Percentiles rank a stretch among this genome's conserved stretches.
These are phyloP conservation scores for Setaria viridis DNA, from an alignment of 202 grass and related monocot species.

Conservation along the genomic window DNA sequence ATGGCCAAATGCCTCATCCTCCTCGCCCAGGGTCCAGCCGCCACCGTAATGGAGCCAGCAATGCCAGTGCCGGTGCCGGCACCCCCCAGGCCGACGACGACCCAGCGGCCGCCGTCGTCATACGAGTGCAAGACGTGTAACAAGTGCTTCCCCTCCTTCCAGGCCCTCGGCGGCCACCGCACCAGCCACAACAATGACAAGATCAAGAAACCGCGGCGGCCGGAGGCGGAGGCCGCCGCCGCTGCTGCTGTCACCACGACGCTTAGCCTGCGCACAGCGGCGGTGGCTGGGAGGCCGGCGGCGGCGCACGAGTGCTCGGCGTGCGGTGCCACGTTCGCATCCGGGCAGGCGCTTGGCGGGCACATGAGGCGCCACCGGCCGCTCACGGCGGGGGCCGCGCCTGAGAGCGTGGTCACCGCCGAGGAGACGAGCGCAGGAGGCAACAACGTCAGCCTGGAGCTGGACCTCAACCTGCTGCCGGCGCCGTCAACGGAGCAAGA, in stretches of 20 bases:
- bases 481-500: conserved; percentile 48
- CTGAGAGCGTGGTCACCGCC: conserved; percentile 19
- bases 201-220: neutral
- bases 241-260: conserved; percentile 24
- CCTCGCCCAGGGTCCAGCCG: conserved; percentile 48
- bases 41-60: too few relatives aligned
- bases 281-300: conserved; percentile 14
- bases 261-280: conserved; percentile 35
- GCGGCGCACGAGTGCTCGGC: conserved; percentile 79
- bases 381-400: conserved; percentile 9
- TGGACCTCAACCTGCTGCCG: conserved; percentile 82
- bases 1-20: conserved; percentile 86
- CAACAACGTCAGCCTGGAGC: conserved; percentile 45
- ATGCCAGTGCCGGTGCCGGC: conserved; percentile 8
- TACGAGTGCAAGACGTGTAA: conserved; percentile 79
- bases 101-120: neutral
- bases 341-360: conserved; percentile 83
- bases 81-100: neutral
- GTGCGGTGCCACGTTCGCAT: conserved; percentile 76
- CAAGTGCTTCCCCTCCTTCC: conserved; percentile 75
- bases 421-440: conserved; percentile 38
- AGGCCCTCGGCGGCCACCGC: conserved; percentile 81
- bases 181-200: conserved; percentile 70
- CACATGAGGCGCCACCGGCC: conserved; percentile 91
- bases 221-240: neutral